Evolutionary conservation across 2,329 filamentous ascomycete genomes (phyloP).

Genomic region (Cordyceps cicadae): DNA sequence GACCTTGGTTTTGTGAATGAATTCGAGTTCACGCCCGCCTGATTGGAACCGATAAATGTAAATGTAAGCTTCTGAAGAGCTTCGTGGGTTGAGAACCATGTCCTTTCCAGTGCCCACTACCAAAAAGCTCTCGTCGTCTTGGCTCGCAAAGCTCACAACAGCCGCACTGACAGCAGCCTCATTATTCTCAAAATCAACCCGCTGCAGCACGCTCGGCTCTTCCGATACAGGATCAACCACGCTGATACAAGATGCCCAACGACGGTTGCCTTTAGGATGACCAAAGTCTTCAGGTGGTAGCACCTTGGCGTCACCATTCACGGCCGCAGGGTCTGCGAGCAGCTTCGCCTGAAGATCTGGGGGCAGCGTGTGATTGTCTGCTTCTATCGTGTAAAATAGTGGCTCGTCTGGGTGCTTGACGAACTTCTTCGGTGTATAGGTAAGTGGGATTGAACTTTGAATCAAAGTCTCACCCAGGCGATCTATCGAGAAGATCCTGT

Average conservation of each 20-base stretch:
- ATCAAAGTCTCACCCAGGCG: slow-evolving; percentile 78
- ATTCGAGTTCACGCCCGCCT: slow-evolving; percentile 79
- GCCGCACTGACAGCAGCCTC: slow-evolving; percentile 84
- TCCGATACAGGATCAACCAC: slow-evolving; percentile 75
- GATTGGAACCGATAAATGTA: slow-evolving; percentile 88
- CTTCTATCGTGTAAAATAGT: slow-evolving; percentile 88
- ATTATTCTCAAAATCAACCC: slow-evolving; percentile 77
- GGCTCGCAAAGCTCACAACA: slow-evolving; percentile 76
- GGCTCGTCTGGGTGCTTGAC: slow-evolving; percentile 80
- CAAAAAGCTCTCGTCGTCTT: slow-evolving; percentile 84
- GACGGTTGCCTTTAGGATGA: slow-evolving; percentile 70
- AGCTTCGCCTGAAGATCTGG: slow-evolving; percentile 69
- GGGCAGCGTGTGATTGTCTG: slow-evolving; percentile 85
- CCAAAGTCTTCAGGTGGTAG: slow-evolving; percentile 79
- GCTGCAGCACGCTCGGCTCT: slow-evolving; percentile 62
- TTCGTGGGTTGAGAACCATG: slow-evolving; percentile 68
- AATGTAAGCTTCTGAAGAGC: slow-evolving; percentile 72
- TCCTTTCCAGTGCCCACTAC: slow-evolving; percentile 92
- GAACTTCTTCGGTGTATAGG: slow-evolving; percentile 84
- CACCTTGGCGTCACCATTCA: slow-evolving; percentile 63
- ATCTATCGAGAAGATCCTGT: slow-evolving; percentile 82
- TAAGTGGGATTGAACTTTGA: slow-evolving; percentile 76
- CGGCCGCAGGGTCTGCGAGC: slow-evolving; percentile 59
- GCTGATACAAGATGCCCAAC: slow-evolving; percentile 95
- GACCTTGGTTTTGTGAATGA: slow-evolving; percentile 93